Base-by-base conservation (phyloP, 768 basidiomycete species). In the Serendipita indica region DNA sequence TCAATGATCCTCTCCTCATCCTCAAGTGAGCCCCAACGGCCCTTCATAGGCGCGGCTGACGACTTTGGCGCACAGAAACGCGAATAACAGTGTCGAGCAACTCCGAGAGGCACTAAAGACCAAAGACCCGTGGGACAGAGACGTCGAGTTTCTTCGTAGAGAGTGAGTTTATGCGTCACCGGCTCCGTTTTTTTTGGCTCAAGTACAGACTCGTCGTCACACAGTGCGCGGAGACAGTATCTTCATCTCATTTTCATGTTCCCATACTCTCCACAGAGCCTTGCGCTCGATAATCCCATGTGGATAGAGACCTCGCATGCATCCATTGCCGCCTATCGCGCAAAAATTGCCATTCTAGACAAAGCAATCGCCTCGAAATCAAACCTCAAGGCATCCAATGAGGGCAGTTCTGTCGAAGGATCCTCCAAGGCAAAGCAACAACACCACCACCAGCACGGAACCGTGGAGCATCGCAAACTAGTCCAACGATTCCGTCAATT, bases 231-330 rank as follows among this genome's bases (percentile, higher is more conserved):
- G 56, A 78, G 80, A 58, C 79, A 78, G 39, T 82, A 87, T 68
- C 73, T 89, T 54, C 78, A 75, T 45, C 73, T 89, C 34, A 75
- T 90, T 18, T 77, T 89, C 62, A 68, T 80, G 20, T 74, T 86
- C 65, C 83, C 86, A 1, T 79, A 77, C 64, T 76, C 84, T 39
- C 78, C 75, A 52, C 86, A 89, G 69, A 81, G 83, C 49, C 82
- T 83, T 67, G 85, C 89, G 71, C 80, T 79, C 39, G 86, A 91
- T 67, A 86, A 78, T 30, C 82, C 86, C 63, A 77, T 94, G 6
- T 94, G 91, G 90, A 88, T 91, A 81, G 85, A 89, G 67, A 93
- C 91, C 0, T 86, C 88, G 34, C 87, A 94, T 70, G 76, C 79
- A 35, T 80, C 90, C 71, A 94, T 94, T 62, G 73, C 84, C 14